Evolutionary conservation across 2,329 filamentous ascomycete species (phyloP), one percentile per base, ranked within the genome.

Genomic region (Penicillium griseofulvum): DNA sequence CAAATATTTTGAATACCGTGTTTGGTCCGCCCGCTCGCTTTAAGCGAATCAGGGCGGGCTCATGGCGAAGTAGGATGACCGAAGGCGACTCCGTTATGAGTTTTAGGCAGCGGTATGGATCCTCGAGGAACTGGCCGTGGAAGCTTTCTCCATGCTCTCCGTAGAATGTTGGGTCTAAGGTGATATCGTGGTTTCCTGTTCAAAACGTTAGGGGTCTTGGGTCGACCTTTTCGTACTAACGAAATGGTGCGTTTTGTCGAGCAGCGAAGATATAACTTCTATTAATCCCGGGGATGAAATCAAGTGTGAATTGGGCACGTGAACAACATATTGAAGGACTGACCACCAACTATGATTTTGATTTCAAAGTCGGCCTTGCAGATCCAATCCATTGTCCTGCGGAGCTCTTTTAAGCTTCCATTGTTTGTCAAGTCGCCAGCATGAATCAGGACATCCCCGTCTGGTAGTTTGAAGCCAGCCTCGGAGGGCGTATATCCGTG

Each of bases 381-480:
- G 29, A 85, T 76, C 82, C 82, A 85, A 17, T 74, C 70, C 5
- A 81, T 72, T 1, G 77, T 80, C 63, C 75, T 79, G 52, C 76
- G 71, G n/a, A 85, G 66, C 64, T 84, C 82, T 14, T 68, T 55
- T 46, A 74, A 71, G 49, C 75, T 80, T 17, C 83, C 83, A 59
- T 80, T 79, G 61, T 83, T 84, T 39, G 82, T 83, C 49, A 85
- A 68, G 57, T 85, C 82, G 7, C 82, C 82, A 4, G 82, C 83
- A 63, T 85, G 83, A 41, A 85, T 81, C 37, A 86, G 71, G 14
- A 85, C 74, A 65, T 85, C 83, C 44, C 83, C 83, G 12, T 74
- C 70, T 5, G 83, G 82, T 12, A 84, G 71, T 56, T 77, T 80
- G 61, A 76, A 80, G n/a, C 70, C 73, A 44, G 73, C 77, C 57